Base-by-base conservation (phyloP, 805 yeast genomes). In the Komagataella phaffii region DNA sequence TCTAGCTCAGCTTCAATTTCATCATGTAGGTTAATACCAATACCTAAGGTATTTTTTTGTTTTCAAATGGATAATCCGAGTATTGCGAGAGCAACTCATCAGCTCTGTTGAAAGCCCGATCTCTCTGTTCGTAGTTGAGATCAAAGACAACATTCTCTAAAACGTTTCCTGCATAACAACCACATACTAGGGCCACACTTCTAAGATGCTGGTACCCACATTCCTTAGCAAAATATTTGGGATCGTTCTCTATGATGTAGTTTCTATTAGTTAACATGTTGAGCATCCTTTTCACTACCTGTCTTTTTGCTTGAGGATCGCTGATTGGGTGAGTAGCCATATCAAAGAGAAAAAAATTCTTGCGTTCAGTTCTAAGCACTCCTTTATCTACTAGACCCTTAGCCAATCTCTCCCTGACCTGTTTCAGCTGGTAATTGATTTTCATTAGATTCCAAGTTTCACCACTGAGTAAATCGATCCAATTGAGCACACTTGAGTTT, bases 241-340 rank as follows among this genome's bases (percentile, higher is more conserved):
- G 76, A 44, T 80, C 72, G 57, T 70, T 71, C 47, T 69, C 72
- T 30, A 83, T 61, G 53, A 73, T 75, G 58, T 85, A 76, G 50
- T 84, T 85, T 68, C 96, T 81, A 43, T 83, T 73, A 6, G 88
- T 80, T 58, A 93, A 73, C 49, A 88, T 64, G 47, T 77, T 75
- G 55, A 89, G 70, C 24, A 88, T 79, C 59, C 97, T 78, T 53
- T 80, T 75, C 52, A 82, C 81, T 52, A 93, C 77, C 52, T 82
- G 81, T 58, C 88, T 95, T 68, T 93, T 93, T 49, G 95, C 82
- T 56, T 80, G 71, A 47, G 84, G 76, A 66, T 93, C 99, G 36
- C 90, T 84, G 12, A 93, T 79, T 6, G 99, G 99, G 67, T 95
- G 99, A 7, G 99, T 93, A 30, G 99, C 96, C 97, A 93, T 93